Conservation (phyloP, 768 basidiomycete species). For the Imleria badia region DNA sequence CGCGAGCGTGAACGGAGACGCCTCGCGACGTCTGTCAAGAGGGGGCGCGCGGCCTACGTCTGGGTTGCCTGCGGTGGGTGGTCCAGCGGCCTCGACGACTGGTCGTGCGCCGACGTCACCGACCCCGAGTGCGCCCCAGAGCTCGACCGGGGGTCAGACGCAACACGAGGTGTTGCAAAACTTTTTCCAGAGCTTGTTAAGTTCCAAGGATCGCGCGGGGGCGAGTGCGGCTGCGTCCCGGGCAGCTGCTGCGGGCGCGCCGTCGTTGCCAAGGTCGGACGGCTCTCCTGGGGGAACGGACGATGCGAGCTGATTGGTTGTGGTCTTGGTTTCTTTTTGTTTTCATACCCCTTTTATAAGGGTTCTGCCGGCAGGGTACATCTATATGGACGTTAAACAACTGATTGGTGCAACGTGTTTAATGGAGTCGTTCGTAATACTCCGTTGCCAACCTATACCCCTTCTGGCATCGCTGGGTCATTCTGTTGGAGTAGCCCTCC, state of each 20-base stretch:
- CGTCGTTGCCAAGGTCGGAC: conserved; percentile 32
- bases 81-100: conserved; percentile 32
- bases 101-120: conserved; percentile 43
- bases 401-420: too few relatives aligned
- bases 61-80: conserved; percentile 41
- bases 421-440: too few relatives aligned
- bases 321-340: not conserved
- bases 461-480: too few relatives aligned
- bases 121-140: conserved; percentile 37
- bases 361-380: not conserved
- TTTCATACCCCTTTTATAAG: not conserved
- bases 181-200: conserved; percentile 83
- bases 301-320: conserved; percentile 32
- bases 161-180: conserved; percentile 84
- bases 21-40: conserved; percentile 34
- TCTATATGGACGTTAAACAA: too few relatives aligned
- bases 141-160: conserved; percentile 53
- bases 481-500: too few relatives aligned
- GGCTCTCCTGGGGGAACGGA: conserved; percentile 38
- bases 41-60: conserved; percentile 29
- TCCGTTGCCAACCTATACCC: too few relatives aligned
- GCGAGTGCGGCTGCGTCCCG: conserved; percentile 34
- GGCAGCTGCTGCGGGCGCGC: conserved; percentile 9
- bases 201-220: conserved; percentile 58
- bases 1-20: conserved; percentile 36